These are phyloP conservation scores for Daldinia caldariorum DNA, from an alignment of 495 filamentous ascomycete species.

Conservation along the genomic window DNA sequence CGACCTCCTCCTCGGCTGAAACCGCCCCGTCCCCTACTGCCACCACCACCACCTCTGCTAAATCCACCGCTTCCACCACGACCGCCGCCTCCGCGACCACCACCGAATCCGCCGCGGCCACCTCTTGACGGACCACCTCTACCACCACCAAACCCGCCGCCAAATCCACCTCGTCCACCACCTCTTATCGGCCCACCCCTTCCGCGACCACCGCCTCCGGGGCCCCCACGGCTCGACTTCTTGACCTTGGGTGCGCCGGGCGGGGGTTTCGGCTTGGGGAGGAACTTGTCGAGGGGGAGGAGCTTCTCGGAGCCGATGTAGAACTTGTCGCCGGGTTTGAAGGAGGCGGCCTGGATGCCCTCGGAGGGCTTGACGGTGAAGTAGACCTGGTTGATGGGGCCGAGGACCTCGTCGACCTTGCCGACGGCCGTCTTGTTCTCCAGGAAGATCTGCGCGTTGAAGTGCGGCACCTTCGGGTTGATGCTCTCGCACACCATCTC, in stretches of 20 bases:
- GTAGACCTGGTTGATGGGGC: conserved; percentile 94
- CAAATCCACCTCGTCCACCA: conserved; percentile 43
- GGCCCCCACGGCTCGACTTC: conserved; percentile 63
- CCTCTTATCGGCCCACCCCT: conserved; percentile 58
- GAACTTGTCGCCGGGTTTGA: conserved; percentile 96
- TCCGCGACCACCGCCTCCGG: conserved; percentile 44
- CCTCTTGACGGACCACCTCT: conserved; percentile 38
- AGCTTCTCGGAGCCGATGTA: conserved; percentile 95
- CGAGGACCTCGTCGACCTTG: conserved; percentile 95
- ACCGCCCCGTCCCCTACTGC: conserved; percentile 12
- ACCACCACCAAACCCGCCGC: conserved; percentile 38
- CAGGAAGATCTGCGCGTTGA: conserved; percentile 98
- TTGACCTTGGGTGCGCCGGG: conserved; percentile 68
- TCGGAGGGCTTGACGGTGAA: conserved; percentile 97
- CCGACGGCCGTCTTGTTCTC: conserved; percentile 96
- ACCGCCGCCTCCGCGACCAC: conserved; percentile 44
- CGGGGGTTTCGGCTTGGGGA: conserved; percentile 91
- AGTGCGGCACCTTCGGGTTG: conserved; percentile 96
- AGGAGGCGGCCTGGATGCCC: conserved; percentile 91
- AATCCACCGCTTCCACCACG: conserved; percentile 35
- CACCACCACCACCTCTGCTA: conserved; percentile 30
- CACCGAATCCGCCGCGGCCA: conserved; percentile 41
- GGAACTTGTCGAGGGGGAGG: conserved; percentile 91
- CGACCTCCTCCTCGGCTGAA: conserved; percentile 32
- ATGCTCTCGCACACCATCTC: conserved; percentile 94